These are phyloP conservation scores for Gardenia jasminoides DNA, from an alignment of 257 asterid species.

Conservation along the genomic window DNA sequence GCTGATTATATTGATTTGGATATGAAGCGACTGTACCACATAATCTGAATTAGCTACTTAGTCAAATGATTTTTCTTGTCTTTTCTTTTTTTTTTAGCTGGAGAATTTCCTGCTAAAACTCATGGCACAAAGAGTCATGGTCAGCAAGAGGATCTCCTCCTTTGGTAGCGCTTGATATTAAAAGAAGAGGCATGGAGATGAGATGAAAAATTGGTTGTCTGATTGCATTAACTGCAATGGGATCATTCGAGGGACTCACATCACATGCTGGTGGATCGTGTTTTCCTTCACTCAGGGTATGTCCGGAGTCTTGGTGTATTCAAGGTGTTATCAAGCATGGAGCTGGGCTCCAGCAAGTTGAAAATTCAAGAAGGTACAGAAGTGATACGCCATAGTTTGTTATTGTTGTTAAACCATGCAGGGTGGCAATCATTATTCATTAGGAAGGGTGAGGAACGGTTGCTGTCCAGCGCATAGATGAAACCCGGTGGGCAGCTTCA, in stretches of 20 bases:
- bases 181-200: background rate
- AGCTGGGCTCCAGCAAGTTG: background rate
- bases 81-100: too few species aligned
- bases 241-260: background rate
- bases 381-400: too few species aligned
- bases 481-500: background rate
- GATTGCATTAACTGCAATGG: background rate
- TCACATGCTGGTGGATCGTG: background rate
- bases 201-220: background rate
- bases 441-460: background rate
- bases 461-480: background rate
- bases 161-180: background rate
- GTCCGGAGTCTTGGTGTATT: too few species aligned
- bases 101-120: background rate
- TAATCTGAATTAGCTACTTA: background rate
- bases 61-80: background rate
- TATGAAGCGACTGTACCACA: background rate
- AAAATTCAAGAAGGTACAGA: background rate
- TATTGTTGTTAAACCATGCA: background rate
- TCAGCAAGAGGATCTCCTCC: background rate
- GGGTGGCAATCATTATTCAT: background rate
- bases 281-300: background rate
- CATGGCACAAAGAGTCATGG: background rate
- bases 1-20: background rate
- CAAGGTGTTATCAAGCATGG: background rate